These are phyloP conservation scores for Cladophialophora bantiana DNA, from an alignment of 2,329 filamentous ascomycete genomes.

Conservation along the genomic window DNA sequence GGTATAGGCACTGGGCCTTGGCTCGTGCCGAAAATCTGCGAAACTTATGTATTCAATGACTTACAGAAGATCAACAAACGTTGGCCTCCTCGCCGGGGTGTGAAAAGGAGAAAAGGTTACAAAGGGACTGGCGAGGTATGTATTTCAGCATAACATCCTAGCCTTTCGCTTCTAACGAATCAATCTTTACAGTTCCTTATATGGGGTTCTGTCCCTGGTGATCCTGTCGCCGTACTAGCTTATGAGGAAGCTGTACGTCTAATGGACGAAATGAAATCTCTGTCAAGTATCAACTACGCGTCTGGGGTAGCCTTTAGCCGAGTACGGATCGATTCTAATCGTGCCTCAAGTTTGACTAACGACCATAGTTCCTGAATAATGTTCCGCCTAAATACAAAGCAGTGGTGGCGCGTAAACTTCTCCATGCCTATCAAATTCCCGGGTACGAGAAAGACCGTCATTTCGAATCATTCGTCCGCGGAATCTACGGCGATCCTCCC, in stretches of 20 bases:
- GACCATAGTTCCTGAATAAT: constrained; percentile 15
- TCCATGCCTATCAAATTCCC: constrained; percentile 15
- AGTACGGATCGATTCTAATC: constrained; percentile 4
- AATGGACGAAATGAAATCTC: no score
- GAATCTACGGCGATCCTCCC: constrained; percentile 11
- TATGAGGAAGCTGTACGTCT: constrained; percentile 15
- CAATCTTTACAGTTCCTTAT: constrained; percentile 19
- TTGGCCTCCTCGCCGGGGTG: background rate
- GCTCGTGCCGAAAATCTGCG: constrained; percentile 30
- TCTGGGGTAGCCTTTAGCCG: constrained; percentile 15
- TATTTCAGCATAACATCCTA: background rate
- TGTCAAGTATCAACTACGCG: background rate
- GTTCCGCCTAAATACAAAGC: constrained; percentile 18
- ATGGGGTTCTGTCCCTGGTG: constrained; percentile 26
- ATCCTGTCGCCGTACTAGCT: constrained; percentile 19
- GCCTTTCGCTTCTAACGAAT: constrained; percentile 5
- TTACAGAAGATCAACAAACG: constrained; percentile 15
- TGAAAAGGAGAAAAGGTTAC: constrained; percentile 8
- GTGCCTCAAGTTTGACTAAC: background rate
- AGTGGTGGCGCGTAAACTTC: constrained; percentile 22
- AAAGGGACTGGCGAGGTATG: constrained; percentile 29
- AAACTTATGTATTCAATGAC: constrained; percentile 13
- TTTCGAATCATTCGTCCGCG: constrained; percentile 16
- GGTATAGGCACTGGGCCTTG: constrained; percentile 15
- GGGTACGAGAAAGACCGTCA: background rate